Evolutionary conservation across 306 rosid genomes (phyloP).

Genomic region (Bauhinia variegata): DNA sequence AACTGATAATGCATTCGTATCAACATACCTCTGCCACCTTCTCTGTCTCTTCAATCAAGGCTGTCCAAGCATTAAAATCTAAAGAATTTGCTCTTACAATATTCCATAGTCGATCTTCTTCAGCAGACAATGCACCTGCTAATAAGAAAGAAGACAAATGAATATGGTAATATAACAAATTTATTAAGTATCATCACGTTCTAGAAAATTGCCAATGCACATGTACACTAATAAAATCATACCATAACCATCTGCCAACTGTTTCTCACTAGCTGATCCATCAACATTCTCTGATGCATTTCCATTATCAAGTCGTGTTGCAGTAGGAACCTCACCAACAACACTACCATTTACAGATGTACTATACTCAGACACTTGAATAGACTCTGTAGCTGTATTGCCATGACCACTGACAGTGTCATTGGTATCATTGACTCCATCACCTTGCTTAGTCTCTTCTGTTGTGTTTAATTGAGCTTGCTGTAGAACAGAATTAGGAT

Average conservation of each 20-base stretch:
- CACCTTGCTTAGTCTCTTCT: slow-evolving; percentile 44
- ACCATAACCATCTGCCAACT: slow-evolving; percentile 74
- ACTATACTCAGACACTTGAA: slow-evolving; percentile 46
- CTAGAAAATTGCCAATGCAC: neutral
- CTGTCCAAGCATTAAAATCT: slow-evolving; percentile 94
- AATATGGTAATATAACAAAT: slow-evolving; percentile 15
- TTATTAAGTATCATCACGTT: slow-evolving; percentile 2
- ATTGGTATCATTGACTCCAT: slow-evolving; percentile 41
- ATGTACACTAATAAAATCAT: slow-evolving; percentile 17
- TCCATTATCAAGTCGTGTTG: slow-evolving; percentile 61
- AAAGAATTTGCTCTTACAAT: slow-evolving; percentile 86
- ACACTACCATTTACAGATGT: slow-evolving; percentile 56
- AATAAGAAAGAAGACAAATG: slow-evolving; percentile 22
- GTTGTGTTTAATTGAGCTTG: slow-evolving; percentile 51
- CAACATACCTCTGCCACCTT: slow-evolving; percentile 78
- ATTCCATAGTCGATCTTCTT: slow-evolving; percentile 95
- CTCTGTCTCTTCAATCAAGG: slow-evolving; percentile 96
- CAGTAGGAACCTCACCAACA: slow-evolving; percentile 32
- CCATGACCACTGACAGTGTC: slow-evolving; percentile 43
- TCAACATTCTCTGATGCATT: slow-evolving; percentile 51
- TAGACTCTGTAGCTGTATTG: slow-evolving; percentile 40
- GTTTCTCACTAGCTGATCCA: slow-evolving; percentile 61
- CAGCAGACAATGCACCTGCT: slow-evolving; percentile 72
- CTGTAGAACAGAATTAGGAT: slow-evolving; percentile 54
- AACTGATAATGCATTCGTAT: neutral